Percentiles rank a stretch among this genome's conserved stretches.
phyloP scores from a whole-genome alignment of 495 filamentous ascomycete genomes.

The Penicillium macrosclerotiorum region DNA sequence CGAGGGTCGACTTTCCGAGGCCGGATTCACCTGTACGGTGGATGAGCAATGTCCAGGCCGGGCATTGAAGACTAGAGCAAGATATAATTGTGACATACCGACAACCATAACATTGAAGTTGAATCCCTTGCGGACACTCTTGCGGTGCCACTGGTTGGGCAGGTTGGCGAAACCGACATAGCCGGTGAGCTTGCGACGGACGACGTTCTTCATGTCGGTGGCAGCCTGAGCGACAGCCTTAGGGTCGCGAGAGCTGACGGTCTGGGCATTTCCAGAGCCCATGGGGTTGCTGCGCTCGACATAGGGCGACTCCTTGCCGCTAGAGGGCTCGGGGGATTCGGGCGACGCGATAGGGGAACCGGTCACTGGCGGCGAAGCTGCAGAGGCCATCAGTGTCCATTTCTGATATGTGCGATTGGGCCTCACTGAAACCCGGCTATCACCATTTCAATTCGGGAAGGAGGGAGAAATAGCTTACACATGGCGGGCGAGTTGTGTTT shows the following conservation, averaged over 20 bases:
- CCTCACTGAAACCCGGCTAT: slow-evolving; percentile 1
- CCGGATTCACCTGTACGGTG: slow-evolving; percentile 83
- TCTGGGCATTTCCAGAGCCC: slow-evolving; percentile 60
- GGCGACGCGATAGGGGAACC: slow-evolving; percentile 35
- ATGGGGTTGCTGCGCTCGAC: slow-evolving; percentile 62
- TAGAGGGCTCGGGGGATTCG: slow-evolving; percentile 40
- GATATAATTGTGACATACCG: slow-evolving; percentile 62
- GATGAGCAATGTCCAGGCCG: not conserved
- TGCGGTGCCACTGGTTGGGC: slow-evolving; percentile 99
- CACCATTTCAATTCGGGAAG: slow-evolving; percentile 1
- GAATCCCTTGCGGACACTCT: slow-evolving; percentile 99
- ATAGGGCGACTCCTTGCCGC: slow-evolving; percentile 57
- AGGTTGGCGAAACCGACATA: slow-evolving; percentile 99
- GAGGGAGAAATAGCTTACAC: slow-evolving; percentile 35
- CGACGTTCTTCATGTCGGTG: slow-evolving; percentile 92
- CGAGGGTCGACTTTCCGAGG: slow-evolving; percentile 96
- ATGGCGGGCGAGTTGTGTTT: slow-evolving; percentile 35
- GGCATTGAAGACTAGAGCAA: no score
- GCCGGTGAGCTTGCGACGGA: slow-evolving; percentile 94
- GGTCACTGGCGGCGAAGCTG: slow-evolving; percentile 44
- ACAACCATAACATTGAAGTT: slow-evolving; percentile 99
- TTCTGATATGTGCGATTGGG: slow-evolving; percentile 2
- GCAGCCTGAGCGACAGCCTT: slow-evolving; percentile 75
- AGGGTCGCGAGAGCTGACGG: slow-evolving; percentile 77
- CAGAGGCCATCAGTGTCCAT: slow-evolving; percentile 29